phyloP scores from a whole-genome alignment of 1,284 basidiomycete genomes.

The Jaminaea rosea region DNA sequence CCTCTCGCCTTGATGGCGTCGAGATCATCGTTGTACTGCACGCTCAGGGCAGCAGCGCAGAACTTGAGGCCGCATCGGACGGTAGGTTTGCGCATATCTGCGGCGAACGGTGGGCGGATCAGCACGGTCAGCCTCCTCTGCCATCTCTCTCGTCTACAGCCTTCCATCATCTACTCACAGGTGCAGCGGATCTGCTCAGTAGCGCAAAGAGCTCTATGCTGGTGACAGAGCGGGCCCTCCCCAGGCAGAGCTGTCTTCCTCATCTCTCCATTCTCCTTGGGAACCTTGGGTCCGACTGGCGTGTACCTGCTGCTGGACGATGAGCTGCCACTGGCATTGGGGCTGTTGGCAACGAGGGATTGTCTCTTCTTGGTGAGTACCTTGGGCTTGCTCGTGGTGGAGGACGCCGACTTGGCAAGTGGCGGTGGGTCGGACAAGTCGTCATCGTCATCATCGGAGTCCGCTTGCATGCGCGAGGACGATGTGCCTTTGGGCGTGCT shows the following conservation, averaged over 20 bases:
- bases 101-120: neutral
- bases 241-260: neutral
- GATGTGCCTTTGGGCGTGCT: neutral
- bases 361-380: neutral
- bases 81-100: conserved; percentile 2
- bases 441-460: neutral
- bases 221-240: conserved; percentile 4
- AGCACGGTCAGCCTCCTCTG: neutral
- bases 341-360: too few relatives aligned
- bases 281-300: too few relatives aligned
- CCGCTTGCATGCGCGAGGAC: too few relatives aligned
- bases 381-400: neutral
- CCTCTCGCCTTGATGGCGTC: conserved; percentile 3
- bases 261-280: neutral
- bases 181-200: conserved; percentile 4
- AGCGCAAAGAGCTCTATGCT: conserved; percentile 3
- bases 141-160: neutral
- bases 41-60: conserved; percentile 1
- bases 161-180: neutral
- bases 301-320: too few relatives aligned
- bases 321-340: too few relatives aligned
- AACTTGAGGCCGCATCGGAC: conserved; percentile 7
- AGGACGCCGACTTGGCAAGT: neutral
- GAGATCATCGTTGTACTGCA: conserved; percentile 1
- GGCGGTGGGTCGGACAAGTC: neutral